These are phyloP conservation scores for Fraxinus nigra DNA, from an alignment of 305 asterid genomes.

Conservation along the genomic window DNA sequence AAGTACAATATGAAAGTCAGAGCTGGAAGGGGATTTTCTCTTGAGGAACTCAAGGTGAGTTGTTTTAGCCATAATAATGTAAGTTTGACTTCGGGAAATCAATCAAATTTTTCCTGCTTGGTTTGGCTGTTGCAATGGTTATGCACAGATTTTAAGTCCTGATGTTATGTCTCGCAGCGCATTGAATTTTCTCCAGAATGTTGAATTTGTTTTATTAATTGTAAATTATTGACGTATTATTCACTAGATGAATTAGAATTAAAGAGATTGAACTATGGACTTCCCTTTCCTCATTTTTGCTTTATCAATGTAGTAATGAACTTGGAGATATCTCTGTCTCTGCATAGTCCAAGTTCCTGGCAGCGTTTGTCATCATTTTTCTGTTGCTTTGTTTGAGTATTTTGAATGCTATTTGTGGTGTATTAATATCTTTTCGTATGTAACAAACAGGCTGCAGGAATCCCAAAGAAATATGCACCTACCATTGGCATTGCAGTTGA, in stretches of 20 bases:
- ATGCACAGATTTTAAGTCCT: too few relatives aligned
- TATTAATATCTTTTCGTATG: background rate
- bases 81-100: background rate
- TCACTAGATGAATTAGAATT: background rate
- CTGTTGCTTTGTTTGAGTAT: background rate
- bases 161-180: background rate
- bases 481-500: constrained; percentile 72
- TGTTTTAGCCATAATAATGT: background rate
- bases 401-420: background rate
- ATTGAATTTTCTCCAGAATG: background rate
- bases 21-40: constrained; percentile 64
- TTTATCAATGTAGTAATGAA: background rate
- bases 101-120: background rate
- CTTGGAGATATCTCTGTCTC: background rate
- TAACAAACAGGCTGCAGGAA: constrained; percentile 54
- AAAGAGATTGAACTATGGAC: background rate
- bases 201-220: too few relatives aligned
- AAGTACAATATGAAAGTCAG: constrained; percentile 81
- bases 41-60: constrained; percentile 68
- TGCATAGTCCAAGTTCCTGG: background rate
- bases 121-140: background rate
- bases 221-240: background rate
- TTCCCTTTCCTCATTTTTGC: background rate
- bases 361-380: background rate
- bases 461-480: constrained; percentile 68